These are phyloP conservation scores for Citrus australasica DNA, from an alignment of 345 rosid species.

Conservation along the genomic window DNA sequence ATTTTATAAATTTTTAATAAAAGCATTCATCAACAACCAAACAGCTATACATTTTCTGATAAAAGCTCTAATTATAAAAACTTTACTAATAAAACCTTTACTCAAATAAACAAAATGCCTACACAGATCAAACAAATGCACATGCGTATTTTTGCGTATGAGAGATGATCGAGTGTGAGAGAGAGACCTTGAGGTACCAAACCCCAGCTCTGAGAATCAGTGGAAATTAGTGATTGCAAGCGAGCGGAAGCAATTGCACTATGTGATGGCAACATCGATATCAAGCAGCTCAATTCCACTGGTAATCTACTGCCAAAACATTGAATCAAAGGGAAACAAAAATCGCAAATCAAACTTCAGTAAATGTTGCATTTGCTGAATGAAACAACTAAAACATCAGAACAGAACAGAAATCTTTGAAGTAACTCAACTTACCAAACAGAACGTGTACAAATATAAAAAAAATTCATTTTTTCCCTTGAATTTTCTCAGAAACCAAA, in stretches of 20 bases:
- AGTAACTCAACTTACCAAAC: not conserved
- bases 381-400: not conserved
- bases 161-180: not conserved
- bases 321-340: not conserved
- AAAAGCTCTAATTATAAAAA: no score
- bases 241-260: constrained; percentile 33
- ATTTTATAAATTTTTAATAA: no score
- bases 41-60: no score
- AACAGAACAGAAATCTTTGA: not conserved
- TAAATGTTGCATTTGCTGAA: not conserved
- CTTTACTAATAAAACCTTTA: no score
- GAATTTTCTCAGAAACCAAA: not conserved
- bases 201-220: constrained; percentile 29
- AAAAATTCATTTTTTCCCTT: not conserved
- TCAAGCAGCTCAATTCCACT: constrained; percentile 32
- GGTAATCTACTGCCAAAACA: constrained; percentile 30
- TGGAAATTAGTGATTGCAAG: constrained; percentile 22
- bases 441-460: not conserved
- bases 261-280: constrained; percentile 36
- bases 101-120: no score
- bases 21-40: accelerated
- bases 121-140: not conserved
- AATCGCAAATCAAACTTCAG: not conserved
- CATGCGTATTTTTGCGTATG: not conserved
- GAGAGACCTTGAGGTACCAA: constrained; percentile 35